Evolutionary conservation across 2,329 filamentous ascomycete species (phyloP).

Genomic region (Mollisiaceae sp.): DNA sequence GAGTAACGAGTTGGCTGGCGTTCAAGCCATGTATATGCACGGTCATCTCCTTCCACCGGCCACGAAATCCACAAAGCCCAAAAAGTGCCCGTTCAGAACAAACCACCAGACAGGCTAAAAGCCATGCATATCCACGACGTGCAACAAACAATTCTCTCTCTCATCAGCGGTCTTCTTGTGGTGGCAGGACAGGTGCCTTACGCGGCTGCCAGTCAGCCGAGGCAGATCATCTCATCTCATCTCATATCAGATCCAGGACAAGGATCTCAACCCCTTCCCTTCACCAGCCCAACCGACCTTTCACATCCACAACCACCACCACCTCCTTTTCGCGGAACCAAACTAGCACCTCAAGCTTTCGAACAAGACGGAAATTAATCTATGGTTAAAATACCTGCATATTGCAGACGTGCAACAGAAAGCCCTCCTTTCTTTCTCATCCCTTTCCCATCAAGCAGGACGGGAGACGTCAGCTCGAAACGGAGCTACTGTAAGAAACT

Average conservation of each 20-base stretch:
- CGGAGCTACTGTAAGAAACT: neutral
- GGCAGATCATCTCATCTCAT: neutral
- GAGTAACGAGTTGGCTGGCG: neutral
- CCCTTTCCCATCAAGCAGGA: neutral
- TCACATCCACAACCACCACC: too few species aligned
- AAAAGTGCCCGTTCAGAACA: neutral
- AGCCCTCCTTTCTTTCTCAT: neutral
- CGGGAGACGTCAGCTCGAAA: neutral
- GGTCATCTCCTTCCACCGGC: too few species aligned
- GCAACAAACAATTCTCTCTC: neutral
- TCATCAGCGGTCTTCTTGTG: neutral
- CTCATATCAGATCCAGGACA: neutral
- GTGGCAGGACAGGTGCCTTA: neutral
- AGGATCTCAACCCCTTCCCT: neutral
- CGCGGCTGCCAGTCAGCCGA: conserved; percentile 2
- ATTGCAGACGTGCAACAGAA: conserved; percentile 14
- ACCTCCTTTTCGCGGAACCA: neutral
- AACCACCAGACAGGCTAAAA: neutral
- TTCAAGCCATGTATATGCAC: neutral
- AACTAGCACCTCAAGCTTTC: too few species aligned
- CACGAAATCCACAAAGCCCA: too few species aligned
- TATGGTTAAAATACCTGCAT: conserved; percentile 9
- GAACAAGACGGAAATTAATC: too few species aligned
- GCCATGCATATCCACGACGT: neutral
- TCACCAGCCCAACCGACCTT: too few species aligned